Conservation (phyloP, 192 early-diverging fungal species). For the Chytriomyces hyalinus region DNA sequence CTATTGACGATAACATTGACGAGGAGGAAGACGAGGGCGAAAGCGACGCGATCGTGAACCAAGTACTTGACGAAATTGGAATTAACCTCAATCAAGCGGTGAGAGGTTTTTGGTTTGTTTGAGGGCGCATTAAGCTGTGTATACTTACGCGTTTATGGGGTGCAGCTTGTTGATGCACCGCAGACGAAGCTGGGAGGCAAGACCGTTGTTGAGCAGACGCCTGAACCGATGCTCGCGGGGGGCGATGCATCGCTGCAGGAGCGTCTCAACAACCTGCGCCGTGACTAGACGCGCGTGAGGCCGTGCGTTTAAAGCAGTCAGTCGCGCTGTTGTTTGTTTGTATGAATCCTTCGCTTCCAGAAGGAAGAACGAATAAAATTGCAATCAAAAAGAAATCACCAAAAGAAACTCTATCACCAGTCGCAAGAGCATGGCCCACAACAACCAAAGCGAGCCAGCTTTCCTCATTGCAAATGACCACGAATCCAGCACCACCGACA, state of each 20-base stretch:
- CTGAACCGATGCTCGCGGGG: conserved; percentile 33
- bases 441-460: background rate
- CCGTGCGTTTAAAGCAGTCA: background rate
- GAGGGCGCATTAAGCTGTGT: background rate
- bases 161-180: conserved; percentile 47
- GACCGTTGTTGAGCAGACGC: conserved; percentile 14
- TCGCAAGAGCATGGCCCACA: background rate
- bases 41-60: conserved; percentile 86
- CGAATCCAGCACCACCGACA: background rate
- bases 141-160: background rate
- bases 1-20: conserved; percentile 93
- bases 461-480: background rate
- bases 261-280: conserved; percentile 84
- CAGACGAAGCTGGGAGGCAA: conserved; percentile 30
- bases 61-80: conserved; percentile 95
- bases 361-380: too few relatives aligned
- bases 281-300: conserved; percentile 57
- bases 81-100: conserved; percentile 79
- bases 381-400: too few relatives aligned
- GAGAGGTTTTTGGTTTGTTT: conserved; percentile 26
- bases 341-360: background rate
- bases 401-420: too few relatives aligned
- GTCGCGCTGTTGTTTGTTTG: background rate
- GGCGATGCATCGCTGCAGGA: conserved; percentile 78
- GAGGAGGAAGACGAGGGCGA: conserved; percentile 93